Percentiles rank a stretch among this genome's conserved stretches.
phyloP scores from a whole-genome alignment of 2,329 filamentous ascomycete genomes.

The Exophiala alcalophila region DNA sequence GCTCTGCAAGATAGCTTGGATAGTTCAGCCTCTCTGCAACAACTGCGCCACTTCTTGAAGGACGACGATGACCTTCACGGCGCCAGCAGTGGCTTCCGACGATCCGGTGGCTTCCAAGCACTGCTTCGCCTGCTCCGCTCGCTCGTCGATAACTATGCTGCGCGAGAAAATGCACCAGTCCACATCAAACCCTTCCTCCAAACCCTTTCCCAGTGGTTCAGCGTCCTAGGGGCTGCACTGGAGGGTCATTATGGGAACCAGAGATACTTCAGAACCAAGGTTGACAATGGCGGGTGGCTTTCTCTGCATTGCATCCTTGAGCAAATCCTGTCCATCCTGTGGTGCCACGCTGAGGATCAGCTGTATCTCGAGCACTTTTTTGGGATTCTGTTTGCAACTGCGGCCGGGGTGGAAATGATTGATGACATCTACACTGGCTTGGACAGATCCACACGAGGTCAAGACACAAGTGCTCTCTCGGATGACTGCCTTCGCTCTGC shows the following conservation, averaged over 20 bases:
- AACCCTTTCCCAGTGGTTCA: slow-evolving; percentile 53
- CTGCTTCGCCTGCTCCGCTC: slow-evolving; percentile 67
- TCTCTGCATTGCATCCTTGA: slow-evolving; percentile 64
- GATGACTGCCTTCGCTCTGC: slow-evolving; percentile 8
- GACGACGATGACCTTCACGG: slow-evolving; percentile 50
- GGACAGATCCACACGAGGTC: slow-evolving; percentile 11
- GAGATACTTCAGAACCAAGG: slow-evolving; percentile 75
- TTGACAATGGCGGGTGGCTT: slow-evolving; percentile 75
- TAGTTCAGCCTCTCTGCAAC: slow-evolving; percentile 58
- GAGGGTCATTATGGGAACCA: slow-evolving; percentile 79
- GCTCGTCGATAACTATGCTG: slow-evolving; percentile 72
- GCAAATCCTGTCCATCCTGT: slow-evolving; percentile 14
- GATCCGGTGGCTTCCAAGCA: slow-evolving; percentile 72
- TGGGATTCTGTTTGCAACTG: slow-evolving; percentile 76
- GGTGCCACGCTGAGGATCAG: slow-evolving; percentile 9
- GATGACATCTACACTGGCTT: slow-evolving; percentile 56
- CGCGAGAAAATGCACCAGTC: slow-evolving; percentile 32
- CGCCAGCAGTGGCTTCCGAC: slow-evolving; percentile 77
- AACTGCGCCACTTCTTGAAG: slow-evolving; percentile 64
- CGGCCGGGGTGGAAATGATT: slow-evolving; percentile 72
- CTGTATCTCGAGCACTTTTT: slow-evolving; percentile 74
- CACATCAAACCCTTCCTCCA: slow-evolving; percentile 58
- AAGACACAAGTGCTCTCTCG: slow-evolving; percentile 11
- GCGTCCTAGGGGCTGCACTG: slow-evolving; percentile 71
- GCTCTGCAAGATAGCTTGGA: slow-evolving; percentile 38